A percentile compares a stretch with the other conserved stretches of the same genome.
Evolutionary conservation across 2,329 filamentous ascomycete genomes (phyloP).

Genomic region (Aspergillus chevalieri): DNA sequence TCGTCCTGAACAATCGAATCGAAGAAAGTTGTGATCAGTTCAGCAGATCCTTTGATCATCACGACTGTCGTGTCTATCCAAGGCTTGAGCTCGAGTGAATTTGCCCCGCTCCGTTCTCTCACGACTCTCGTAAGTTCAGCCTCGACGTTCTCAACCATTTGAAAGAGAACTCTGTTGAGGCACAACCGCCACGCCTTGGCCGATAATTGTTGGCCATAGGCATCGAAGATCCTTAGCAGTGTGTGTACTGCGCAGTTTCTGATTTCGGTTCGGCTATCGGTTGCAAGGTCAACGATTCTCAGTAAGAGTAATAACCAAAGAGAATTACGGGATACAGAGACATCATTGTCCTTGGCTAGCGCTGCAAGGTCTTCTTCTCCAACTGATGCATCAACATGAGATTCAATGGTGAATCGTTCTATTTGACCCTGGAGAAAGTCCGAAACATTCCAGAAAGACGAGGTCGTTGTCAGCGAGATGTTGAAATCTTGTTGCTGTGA

Average conservation of each 20-base stretch:
- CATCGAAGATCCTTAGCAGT: slow-evolving; percentile 82
- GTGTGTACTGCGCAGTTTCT: slow-evolving; percentile 74
- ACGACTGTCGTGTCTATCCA: slow-evolving; percentile 73
- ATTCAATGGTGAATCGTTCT: slow-evolving; percentile 34
- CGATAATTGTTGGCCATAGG: slow-evolving; percentile 73
- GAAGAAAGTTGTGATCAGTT: slow-evolving; percentile 69
- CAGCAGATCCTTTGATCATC: slow-evolving; percentile 66
- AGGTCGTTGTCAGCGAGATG: slow-evolving; percentile 88
- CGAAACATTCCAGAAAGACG: slow-evolving; percentile 92
- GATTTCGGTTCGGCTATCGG: slow-evolving; percentile 35
- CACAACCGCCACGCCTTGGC: slow-evolving; percentile 78
- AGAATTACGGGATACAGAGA: slow-evolving; percentile 49
- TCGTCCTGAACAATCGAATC: slow-evolving; percentile 61
- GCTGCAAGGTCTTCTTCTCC: slow-evolving; percentile 53
- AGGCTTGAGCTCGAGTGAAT: slow-evolving; percentile 39
- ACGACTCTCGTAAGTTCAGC: slow-evolving; percentile 32
- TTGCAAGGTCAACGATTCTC: slow-evolving; percentile 34
- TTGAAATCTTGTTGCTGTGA: slow-evolving; percentile 88
- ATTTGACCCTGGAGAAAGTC: slow-evolving; percentile 64
- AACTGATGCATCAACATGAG: slow-evolving; percentile 38
- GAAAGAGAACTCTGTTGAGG: slow-evolving; percentile 73
- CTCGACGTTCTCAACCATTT: slow-evolving; percentile 66
- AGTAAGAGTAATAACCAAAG: slow-evolving; percentile 32
- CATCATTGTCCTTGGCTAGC: slow-evolving; percentile 54
- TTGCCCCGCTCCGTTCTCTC: slow-evolving; percentile 13